Evolutionary conservation across 139 green algal species (phyloP), one percentile per base, ranked within the genome.

Genomic region (Micractinium conductrix): DNA sequence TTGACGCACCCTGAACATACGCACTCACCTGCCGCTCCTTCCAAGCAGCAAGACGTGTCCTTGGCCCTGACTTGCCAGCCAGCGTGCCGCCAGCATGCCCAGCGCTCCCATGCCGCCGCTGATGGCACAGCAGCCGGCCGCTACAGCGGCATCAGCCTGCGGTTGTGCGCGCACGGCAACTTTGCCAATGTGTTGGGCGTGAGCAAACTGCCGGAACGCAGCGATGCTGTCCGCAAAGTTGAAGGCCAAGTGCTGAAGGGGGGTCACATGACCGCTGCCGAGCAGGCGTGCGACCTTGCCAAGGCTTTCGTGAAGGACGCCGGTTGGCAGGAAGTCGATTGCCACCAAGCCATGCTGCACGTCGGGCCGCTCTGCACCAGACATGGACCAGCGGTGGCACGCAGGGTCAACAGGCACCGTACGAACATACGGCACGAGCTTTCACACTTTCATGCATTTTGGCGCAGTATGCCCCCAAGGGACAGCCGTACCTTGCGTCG

Each of bases 111-210:
- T 7, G n/a, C n/a, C n/a, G n/a, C n/a, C n/a, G n/a, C n/a, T n/a
- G n/a, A n/a, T n/a, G n/a, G n/a, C n/a, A n/a, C 88, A 86, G 63
- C 72, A 80, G 44, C 88, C 33, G 40, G 80, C 12, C 63, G 21
- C 28, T 45, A 16, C 9, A 30, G 16, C 30, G 9, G 2, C 12
- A n/a, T n/a, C n/a, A n/a, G n/a, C 45, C 2, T 45, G 73, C 26
- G 24, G n/a, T 30, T 45, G 50, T 33, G 67, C 30, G 8, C 28
- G 45, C 28, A 94, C 86, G 30, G 96, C 91, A 50, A 98, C 88
- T 89, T 98, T 97, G 87, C 94, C 94, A 48, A 97, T 86, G 74
- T 96, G n/a, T n/a, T n/a, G n/a, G n/a, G n/a, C n/a, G n/a, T n/a
- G n/a, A n/a, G n/a, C n/a, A n/a, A n/a, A n/a, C 85, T 95, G 90